Base-by-base conservation (phyloP, 2,329 filamentous ascomycete species). In the Ophiosphaerella herpotricha region DNA sequence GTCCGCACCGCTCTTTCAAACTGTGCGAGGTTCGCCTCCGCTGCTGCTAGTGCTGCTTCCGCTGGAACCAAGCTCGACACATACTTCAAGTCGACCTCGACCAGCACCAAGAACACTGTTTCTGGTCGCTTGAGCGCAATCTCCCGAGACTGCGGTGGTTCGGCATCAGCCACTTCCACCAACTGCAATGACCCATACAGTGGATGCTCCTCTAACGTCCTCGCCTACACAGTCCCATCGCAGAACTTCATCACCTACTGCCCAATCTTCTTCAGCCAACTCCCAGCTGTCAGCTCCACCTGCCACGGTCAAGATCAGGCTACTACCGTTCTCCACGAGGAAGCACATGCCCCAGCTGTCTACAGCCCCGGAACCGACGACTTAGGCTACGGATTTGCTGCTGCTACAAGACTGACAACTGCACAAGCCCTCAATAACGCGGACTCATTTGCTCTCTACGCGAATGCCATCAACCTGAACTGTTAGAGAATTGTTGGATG, bases 231-330 rank as follows among this genome's bases (percentile, higher is more conserved):
- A 0, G 70, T 85, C 4, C 82, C 83, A 1, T 73, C 75, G 1
- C 62, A 60, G 24, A 81, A 80, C 67, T 74, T 79, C 64, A 82
- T 87, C 69, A 82, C 81, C 48, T 86, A 86, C 74, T 88, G 85
- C 72, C 75, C 78, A 12, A 69, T 83, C 16, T 85, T 80, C 73
- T 88, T 85, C 75, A 79, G 64, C 38, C 73, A 68, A 11, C 76
- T 88, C 7, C 75, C 82, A 0, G 75, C 77, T 1, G 50, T 83
- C 26, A 73, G 79, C 7, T 60, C 58, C 7, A 71, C 67, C 1
- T 89, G 86, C 75, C 84, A 88, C 65, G 79, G 62, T 2, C 85
- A 88, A 72, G 86, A 88, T 64, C 83, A 86, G 73, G 83, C 82
- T 2, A 85, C 81, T 9, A 88, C 85, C 12, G 79, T 79, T 29